Evolutionary conservation across 192 early-diverging fungal species (phyloP), one percentile per base, ranked within the genome.

Genomic region (Entomortierella chlamydospora): DNA sequence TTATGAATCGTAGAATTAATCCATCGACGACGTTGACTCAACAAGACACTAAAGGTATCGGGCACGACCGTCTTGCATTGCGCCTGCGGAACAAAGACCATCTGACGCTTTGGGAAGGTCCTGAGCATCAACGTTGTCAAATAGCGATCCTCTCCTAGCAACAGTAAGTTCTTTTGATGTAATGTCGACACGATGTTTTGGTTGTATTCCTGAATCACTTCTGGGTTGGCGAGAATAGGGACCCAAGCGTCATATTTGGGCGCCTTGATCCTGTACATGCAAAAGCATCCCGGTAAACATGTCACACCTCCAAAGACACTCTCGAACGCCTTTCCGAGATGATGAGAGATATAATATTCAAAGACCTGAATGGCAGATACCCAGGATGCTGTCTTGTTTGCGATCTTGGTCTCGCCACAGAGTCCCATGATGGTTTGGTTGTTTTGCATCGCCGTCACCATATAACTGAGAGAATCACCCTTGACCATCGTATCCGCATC

Each of bases 301-400:
- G 97, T 99, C 18, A 99, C 97, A 85, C 95, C 95, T 81, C 97
- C 97, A 88, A 97, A 99, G 18, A 97, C 85, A 31, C 93, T 93
- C 85, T 99, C 97, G 65, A 99, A 99, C 0, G 95, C 91, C 82
- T 97, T 95, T 70, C 91, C 91, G 62, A 96, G 90, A 78, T 99
- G 96, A 81, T 99, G 97, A 42, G 94, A 96, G 61, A 97, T 97
- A 82, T 95, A 99, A 87, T 99, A 99, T 86, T 99, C 97, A 80
- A 96, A 99, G 12, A 99, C 83, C 57, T 98, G 97, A 71, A 99
- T 98, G 68, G 90, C 91, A 0, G 94, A 93, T 10, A 96, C 94
- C 93, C 94, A 93, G 54, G 87, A 90, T 0, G 90, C 83, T 8
- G 82, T 82, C 86, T 98, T 97, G 86, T 99, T 99, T 43, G 91